These are phyloP conservation scores for Colletotrichum cuscutae DNA, from an alignment of 2,329 filamentous ascomycete genomes.

Conservation along the genomic window DNA sequence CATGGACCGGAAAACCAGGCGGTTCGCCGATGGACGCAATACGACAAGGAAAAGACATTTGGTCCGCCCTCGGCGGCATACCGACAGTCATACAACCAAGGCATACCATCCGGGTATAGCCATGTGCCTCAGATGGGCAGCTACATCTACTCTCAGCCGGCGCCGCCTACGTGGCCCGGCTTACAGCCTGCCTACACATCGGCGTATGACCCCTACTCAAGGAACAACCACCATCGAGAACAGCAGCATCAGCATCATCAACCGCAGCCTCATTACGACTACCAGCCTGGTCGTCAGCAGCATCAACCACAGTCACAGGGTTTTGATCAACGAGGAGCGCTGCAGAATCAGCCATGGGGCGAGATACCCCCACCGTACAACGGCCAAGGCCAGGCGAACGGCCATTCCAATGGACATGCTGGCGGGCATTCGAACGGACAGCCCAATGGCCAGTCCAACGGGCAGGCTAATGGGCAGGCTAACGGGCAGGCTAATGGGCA, in stretches of 20 bases:
- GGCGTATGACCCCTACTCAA: conserved; percentile 16
- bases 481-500: background rate
- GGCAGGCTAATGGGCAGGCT: background rate
- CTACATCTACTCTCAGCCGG: conserved; percentile 25
- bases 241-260: background rate
- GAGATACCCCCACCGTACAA: conserved; percentile 21
- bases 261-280: background rate
- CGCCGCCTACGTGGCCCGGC: conserved; percentile 27
- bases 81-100: conserved; percentile 6
- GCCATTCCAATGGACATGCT: background rate
- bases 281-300: background rate
- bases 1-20: conserved; percentile 50
- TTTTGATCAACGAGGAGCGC: background rate
- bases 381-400: conserved; percentile 1
- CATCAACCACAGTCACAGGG: conserved; percentile 2
- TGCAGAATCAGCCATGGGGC: background rate
- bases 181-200: conserved; percentile 31
- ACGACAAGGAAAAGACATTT: conserved; percentile 31
- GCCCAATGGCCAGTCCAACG: background rate
- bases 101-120: background rate
- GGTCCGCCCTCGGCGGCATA: conserved; percentile 6
- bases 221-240: background rate
- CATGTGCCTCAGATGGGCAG: conserved; percentile 11
- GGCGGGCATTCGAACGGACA: background rate
- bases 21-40: conserved; percentile 40